Conservation (phyloP, 2,329 filamentous ascomycete species). For the Botrytis cinerea region DNA sequence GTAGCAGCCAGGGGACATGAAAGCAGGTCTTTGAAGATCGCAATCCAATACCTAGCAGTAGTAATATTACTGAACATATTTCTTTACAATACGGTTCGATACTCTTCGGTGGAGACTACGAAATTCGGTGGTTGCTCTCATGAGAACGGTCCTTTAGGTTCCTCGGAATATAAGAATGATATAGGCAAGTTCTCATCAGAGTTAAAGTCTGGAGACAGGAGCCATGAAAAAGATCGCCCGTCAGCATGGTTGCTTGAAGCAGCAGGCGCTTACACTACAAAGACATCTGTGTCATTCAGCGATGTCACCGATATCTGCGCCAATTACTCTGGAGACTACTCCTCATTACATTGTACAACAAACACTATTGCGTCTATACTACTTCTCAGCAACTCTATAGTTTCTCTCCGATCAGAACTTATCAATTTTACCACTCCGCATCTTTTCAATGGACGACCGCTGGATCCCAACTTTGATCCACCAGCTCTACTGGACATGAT, state of each 20-base stretch:
- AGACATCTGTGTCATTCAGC: not conserved
- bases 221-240: not conserved
- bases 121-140: not conserved
- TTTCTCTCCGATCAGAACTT: not conserved
- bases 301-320: not conserved
- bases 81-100: not conserved
- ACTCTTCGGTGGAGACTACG: not conserved
- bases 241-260: not conserved
- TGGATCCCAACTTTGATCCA: not conserved
- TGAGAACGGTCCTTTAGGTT: not conserved
- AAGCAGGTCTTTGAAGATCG: not conserved
- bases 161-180: not conserved
- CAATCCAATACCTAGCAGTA: slow-evolving; percentile 1
- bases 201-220: not conserved
- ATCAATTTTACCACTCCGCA: not conserved
- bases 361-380: slow-evolving; percentile 6
- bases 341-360: not conserved
- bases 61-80: slow-evolving; percentile 1
- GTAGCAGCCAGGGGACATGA: not conserved
- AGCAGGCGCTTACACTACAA: not conserved
- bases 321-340: not conserved
- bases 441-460: not conserved
- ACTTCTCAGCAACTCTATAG: not conserved
- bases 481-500: not conserved
- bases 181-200: not conserved